Evolutionary conservation across 2,329 filamentous ascomycete species (phyloP), one percentile per base, ranked within the genome.

Genomic region (Furcasterigmium furcatum): DNA sequence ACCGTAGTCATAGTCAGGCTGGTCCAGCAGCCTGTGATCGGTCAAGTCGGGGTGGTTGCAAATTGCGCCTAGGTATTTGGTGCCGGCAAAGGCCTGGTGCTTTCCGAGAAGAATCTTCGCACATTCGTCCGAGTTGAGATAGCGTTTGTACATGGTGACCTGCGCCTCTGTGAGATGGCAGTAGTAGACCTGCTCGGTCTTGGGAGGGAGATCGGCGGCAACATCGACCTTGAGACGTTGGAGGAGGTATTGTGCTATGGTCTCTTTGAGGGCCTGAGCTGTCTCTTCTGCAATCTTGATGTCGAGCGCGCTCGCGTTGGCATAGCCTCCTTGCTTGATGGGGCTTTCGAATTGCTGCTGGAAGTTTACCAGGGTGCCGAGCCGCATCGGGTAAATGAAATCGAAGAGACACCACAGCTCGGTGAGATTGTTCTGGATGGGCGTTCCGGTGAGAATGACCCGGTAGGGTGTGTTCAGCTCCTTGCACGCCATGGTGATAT

Each of bases 401-500:
- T 99, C 95, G 60, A 99, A 97, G 0, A 99, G 71, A 0, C 92
- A 97, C 92, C 94, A 99, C 1, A 99, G 73, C 62, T 99, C 95
- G 1, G 87, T 85, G 21, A 99, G 70, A 52, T 96, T 97, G 64
- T 99, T 99, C 64, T 99, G 95, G 75, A 99, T 95, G 0, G 95
- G 95, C 0, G 94, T 99, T 5, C 94, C 94, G 0, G 95, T 97
- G 2, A 99, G 73, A 48, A 99, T 97, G 51, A 97, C 78, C 19
- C 95, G 82, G 57, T 97, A 94, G 1, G 88, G 80, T 1, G 94
- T 99, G 27, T 87, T 85, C 10, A 99, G 71, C 63, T 96, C 89
- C 62, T 99, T 99, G 75, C 91, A 96, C 53, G 91, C 88, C 43
- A 97, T 88, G 0, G 95, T 96, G 52, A 99, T 94, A 7, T 88